phyloP scores from a whole-genome alignment of 208 protist species.

The Trichomonas gallinae region DNA sequence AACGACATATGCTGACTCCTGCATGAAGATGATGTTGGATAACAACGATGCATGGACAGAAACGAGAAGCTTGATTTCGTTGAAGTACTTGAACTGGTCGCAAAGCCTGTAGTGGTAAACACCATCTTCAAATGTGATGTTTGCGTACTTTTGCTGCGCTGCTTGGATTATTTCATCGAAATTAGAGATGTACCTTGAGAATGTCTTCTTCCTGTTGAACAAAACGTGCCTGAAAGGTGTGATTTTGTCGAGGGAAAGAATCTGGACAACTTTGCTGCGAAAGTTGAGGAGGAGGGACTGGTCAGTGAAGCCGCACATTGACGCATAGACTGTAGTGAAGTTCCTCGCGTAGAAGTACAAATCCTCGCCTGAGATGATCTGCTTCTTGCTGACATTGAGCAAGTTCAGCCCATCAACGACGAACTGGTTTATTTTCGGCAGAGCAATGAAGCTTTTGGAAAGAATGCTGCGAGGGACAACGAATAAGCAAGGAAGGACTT shows the following conservation, averaged over 20 bases:
- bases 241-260: background rate
- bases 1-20: background rate
- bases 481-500: background rate
- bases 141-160: background rate
- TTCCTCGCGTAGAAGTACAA: background rate
- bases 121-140: background rate
- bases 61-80: background rate
- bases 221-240: background rate
- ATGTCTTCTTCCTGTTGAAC: background rate
- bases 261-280: background rate
- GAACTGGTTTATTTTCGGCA: background rate
- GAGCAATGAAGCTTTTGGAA: background rate
- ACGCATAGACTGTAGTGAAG: background rate
- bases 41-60: background rate
- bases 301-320: background rate
- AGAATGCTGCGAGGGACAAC: background rate
- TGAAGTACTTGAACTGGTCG: background rate
- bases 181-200: background rate
- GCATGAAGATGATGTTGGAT: background rate
- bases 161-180: background rate
- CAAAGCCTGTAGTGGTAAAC: background rate
- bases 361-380: background rate
- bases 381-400: background rate
- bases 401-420: background rate
- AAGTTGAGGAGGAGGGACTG: background rate